A percentile compares a stretch with the other conserved stretches of the same genome.
phyloP scores from a whole-genome alignment of 352 stramenopile species.

The Thalassiosira exigua region DNA sequence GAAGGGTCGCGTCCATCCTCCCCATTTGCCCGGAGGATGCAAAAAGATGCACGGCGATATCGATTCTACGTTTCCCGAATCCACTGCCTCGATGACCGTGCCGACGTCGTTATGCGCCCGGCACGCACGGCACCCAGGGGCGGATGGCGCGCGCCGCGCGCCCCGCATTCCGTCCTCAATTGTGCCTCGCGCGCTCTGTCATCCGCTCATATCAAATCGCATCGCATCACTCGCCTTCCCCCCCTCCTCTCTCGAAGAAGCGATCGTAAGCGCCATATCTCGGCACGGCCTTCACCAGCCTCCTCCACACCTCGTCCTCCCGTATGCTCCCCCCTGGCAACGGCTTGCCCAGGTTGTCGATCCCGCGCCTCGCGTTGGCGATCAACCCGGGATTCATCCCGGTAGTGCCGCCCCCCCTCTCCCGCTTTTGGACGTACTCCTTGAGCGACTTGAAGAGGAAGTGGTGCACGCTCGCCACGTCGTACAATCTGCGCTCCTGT shows the following conservation, averaged over 20 bases:
- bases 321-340: conserved; percentile 9
- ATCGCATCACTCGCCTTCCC: too few species aligned
- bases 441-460: conserved; percentile 6
- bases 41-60: too few species aligned
- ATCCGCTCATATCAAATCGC: too few species aligned
- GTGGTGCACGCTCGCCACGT: conserved; percentile 12
- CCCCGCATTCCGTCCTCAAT: too few species aligned
- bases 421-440: conserved; percentile 7
- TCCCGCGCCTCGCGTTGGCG: background rate
- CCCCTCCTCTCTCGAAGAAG: background rate
- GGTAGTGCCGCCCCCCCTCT: background rate
- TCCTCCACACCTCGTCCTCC: conserved; percentile 15
- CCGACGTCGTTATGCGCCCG: too few species aligned
- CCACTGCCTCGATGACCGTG: too few species aligned
- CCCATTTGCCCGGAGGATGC: too few species aligned
- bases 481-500: background rate
- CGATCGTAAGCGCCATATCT: conserved; percentile 6
- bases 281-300: conserved; percentile 5
- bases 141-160: too few species aligned
- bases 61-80: too few species aligned
- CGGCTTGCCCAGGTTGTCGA: conserved; percentile 6
- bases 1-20: too few species aligned
- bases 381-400: background rate
- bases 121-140: too few species aligned
- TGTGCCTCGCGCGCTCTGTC: too few species aligned